Evolutionary conservation across 2,329 filamentous ascomycete species (phyloP), one percentile per base, ranked within the genome.

Genomic region (Pyrenophora teres): DNA sequence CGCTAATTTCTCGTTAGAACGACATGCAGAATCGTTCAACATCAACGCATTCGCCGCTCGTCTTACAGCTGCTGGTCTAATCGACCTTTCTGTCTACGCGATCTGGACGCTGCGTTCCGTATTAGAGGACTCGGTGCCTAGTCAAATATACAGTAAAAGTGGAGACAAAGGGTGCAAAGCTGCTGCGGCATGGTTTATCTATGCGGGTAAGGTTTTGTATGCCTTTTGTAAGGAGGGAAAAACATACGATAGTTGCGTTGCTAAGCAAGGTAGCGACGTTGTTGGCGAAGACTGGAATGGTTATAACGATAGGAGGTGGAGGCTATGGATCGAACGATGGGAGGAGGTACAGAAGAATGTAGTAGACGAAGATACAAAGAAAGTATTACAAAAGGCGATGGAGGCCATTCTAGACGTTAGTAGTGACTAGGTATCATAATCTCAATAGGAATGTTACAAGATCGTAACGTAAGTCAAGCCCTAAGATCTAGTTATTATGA

Each of bases 401-500:
- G 53, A 64, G 33, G 68, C 72, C 31, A 38, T 56, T 7, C 52
- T 56, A 7, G 56, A 52, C 15, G 4, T 64, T 2, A 61, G 64
- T 13, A 48, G 56, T 40, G 65, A 67, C 18, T 40, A 54, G 25
- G 62, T 39, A 30, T 42, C 30, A n/a, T 12, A 32, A 32, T 12
- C 30, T 32, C 30, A 32, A 12, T n/a, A 32, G n/a, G 8, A 9
- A 32, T 32, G 30, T 32, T 4, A 32, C 10, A 8, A 32, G 8
- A n/a, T n/a, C n/a, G n/a, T n/a, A n/a, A n/a, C n/a, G n/a, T n/a
- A n/a, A n/a, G n/a, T n/a, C n/a, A n/a, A n/a, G n/a, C n/a, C n/a
- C n/a, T n/a, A n/a, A n/a, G n/a, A n/a, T n/a, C n/a, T n/a, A n/a
- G n/a, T n/a, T n/a, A n/a, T n/a, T n/a, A n/a, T n/a, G n/a, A n/a